Conservation (phyloP, 2,329 filamentous ascomycete species). For the Botrytis aclada region DNA sequence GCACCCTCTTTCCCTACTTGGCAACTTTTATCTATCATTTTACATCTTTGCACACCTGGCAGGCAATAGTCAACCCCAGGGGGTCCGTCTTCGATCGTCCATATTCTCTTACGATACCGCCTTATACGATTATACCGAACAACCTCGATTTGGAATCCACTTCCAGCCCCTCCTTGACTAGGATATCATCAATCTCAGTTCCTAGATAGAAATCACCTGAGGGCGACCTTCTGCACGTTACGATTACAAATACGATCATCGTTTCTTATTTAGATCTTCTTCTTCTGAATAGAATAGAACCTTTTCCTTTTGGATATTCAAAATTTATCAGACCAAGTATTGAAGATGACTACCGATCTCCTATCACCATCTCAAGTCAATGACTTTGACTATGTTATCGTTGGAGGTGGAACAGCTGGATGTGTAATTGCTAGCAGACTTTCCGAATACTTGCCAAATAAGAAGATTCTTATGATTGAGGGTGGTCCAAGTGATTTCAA, state of each 20-base stretch:
- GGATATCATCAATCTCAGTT: conserved; percentile 8
- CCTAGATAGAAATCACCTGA: conserved; percentile 5
- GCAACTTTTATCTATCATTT: conserved; percentile 10
- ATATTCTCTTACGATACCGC: conserved; percentile 4
- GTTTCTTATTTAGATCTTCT: not conserved
- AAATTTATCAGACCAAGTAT: not conserved
- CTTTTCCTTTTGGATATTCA: not conserved
- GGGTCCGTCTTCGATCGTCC: not conserved
- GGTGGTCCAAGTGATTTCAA: conserved; percentile 86
- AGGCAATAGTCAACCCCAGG: not conserved
- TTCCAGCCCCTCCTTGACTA: conserved; percentile 15
- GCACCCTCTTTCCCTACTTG: conserved; percentile 9
- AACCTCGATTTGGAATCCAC: conserved; percentile 8
- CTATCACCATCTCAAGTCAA: conserved; percentile 35
- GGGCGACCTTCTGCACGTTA: not conserved
- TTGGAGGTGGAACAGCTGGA: conserved; percentile 51
- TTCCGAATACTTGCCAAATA: conserved; percentile 76
- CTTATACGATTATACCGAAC: not conserved
- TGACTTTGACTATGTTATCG: conserved; percentile 48
- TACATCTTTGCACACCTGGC: not conserved
- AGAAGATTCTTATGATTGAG: conserved; percentile 79
- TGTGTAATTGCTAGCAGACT: conserved; percentile 47
- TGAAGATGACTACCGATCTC: conserved; percentile 36
- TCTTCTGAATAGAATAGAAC: not conserved
- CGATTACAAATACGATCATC: conserved; percentile 11